Percentiles rank a stretch among this genome's conserved stretches.
These are phyloP conservation scores for Dionaea muscipula DNA, from an alignment of 179 eudicot species.

Conservation along the genomic window DNA sequence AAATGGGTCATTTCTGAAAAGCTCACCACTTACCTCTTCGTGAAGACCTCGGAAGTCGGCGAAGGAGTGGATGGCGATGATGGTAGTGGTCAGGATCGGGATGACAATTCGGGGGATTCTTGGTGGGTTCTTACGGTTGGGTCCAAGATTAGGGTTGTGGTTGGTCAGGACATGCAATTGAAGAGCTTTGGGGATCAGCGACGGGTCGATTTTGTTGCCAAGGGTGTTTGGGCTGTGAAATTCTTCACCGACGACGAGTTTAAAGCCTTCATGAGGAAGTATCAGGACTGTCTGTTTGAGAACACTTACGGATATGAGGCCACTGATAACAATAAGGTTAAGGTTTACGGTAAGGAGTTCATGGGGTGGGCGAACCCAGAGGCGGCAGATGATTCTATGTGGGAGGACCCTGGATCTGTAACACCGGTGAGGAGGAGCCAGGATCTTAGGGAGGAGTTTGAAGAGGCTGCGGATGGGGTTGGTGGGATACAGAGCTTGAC, in stretches of 20 bases:
- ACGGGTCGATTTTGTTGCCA: constrained; percentile 51
- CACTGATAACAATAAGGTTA: constrained; percentile 42
- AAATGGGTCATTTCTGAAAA: constrained; percentile 60
- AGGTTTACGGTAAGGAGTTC: constrained; percentile 59
- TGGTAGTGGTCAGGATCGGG: constrained; percentile 24
- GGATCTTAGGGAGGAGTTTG: constrained; percentile 72
- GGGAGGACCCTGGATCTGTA: constrained; percentile 54
- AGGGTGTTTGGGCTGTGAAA: constrained; percentile 60
- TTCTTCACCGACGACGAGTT: constrained; percentile 34
- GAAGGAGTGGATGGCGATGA: constrained; percentile 13
- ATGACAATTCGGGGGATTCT: constrained; percentile 8
- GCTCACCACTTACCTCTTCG: constrained; percentile 35
- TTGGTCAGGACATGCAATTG: constrained; percentile 45
- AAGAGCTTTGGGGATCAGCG: constrained; percentile 55
- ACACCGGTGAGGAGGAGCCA: constrained; percentile 22
- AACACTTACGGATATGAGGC: constrained; percentile 41
- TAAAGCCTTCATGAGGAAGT: constrained; percentile 28
- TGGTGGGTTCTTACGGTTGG: constrained; percentile 60
- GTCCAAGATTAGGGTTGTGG: constrained; percentile 37
- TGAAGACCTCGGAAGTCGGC: constrained; percentile 20
- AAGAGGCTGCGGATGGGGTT: constrained; percentile 48
- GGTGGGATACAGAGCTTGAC: constrained; percentile 83
- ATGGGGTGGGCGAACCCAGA: constrained; percentile 59
- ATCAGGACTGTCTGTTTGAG: constrained; percentile 55
- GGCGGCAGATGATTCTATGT: constrained; percentile 63